A percentile compares a stretch with the other conserved stretches of the same genome.
Evolutionary conservation across 164 flowering plant species (phyloP).

Genomic region (Dillenia suffruticosa): DNA sequence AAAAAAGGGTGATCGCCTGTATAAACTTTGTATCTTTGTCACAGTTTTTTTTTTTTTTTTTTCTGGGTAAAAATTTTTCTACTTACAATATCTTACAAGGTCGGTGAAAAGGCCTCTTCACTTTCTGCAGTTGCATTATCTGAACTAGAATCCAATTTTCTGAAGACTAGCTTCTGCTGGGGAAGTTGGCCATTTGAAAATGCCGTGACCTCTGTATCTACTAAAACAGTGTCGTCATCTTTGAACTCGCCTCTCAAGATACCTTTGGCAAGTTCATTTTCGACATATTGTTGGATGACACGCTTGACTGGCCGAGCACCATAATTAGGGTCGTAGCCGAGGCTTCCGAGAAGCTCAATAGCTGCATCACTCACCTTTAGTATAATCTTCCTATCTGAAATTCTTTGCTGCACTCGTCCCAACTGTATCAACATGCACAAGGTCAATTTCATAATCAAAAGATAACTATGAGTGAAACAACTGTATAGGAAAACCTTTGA

Average conservation of each 20-base stretch:
- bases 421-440: constrained; percentile 39
- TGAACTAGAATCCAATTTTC: constrained; percentile 31
- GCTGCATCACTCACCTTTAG: constrained; percentile 73
- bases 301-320: constrained; percentile 98
- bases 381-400: constrained; percentile 78
- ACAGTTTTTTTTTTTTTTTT: too few species aligned
- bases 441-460: neutral
- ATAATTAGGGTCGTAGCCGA: constrained; percentile 93
- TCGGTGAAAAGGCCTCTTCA: constrained; percentile 36
- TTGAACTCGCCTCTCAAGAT: constrained; percentile 88
- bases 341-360: constrained; percentile 67
- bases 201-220: constrained; percentile 83
- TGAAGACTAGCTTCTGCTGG: constrained; percentile 77
- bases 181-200: constrained; percentile 86
- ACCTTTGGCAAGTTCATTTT: constrained; percentile 93
- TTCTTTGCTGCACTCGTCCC: constrained; percentile 83
- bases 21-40: too few species aligned
- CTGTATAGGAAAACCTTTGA: too few species aligned
- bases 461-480: too few species aligned
- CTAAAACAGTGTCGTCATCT: constrained; percentile 70
- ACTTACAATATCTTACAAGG: neutral
- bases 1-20: too few species aligned
- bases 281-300: constrained; percentile 87
- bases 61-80: too few species aligned
- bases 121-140: constrained; percentile 24